Percentiles rank a stretch among this genome's conserved stretches.
Conservation (phyloP, 1,139 yeast genomes). For the Wickerhamiella pararugosa region DNA sequence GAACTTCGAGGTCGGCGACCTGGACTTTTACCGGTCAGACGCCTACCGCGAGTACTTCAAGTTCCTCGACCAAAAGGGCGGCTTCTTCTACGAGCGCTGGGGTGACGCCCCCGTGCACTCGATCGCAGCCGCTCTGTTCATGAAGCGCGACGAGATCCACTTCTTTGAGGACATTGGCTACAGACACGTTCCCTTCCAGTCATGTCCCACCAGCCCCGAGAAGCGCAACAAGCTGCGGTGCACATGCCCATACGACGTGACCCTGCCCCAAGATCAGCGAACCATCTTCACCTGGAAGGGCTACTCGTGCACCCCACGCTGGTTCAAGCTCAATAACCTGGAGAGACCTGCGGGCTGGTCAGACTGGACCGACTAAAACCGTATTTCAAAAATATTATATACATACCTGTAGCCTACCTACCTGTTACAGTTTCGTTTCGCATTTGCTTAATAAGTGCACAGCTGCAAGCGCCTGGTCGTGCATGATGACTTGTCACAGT, state of each 20-base stretch:
- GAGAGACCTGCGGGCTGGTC: conserved; percentile 67
- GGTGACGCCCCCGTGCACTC: conserved; percentile 92
- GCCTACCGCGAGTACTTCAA: conserved; percentile 58
- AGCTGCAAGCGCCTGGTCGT: too few species aligned
- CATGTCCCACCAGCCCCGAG: conserved; percentile 41
- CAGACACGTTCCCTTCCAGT: conserved; percentile 64
- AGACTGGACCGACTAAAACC: conserved; percentile 21
- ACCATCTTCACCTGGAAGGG: conserved; percentile 76
- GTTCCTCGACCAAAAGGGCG: conserved; percentile 61
- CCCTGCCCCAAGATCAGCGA: conserved; percentile 13
- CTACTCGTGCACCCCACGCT: conserved; percentile 70
- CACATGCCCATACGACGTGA: conserved; percentile 16
- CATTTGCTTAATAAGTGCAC: too few species aligned
- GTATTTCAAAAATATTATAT: too few species aligned
- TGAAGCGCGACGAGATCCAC: conserved; percentile 52
- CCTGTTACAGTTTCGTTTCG: too few species aligned
- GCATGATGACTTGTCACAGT: background rate
- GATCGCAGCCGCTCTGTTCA: conserved; percentile 54
- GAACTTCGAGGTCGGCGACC: conserved; percentile 69
- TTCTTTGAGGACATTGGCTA: conserved; percentile 75
- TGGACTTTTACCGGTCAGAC: conserved; percentile 59
- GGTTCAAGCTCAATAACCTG: conserved; percentile 44
- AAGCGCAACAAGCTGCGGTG: conserved; percentile 13
- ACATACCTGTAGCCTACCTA: too few species aligned
- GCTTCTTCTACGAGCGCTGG: conserved; percentile 91